Base-by-base conservation (phyloP, 768 basidiomycete genomes). In the Phlebiopsis flavidoalba region DNA sequence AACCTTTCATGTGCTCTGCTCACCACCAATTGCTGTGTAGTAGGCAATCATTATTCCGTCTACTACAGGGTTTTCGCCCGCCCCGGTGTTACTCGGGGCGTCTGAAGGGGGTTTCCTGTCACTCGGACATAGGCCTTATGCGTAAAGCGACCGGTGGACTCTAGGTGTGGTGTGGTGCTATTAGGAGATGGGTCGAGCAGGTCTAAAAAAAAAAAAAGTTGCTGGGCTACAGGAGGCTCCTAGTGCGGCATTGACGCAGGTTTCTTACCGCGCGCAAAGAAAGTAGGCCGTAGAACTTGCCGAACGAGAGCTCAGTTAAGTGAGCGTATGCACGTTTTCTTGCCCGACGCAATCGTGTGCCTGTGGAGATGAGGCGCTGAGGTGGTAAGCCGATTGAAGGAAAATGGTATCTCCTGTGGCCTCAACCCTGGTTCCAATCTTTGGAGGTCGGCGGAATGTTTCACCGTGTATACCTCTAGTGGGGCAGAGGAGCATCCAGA, bases 231-330 rank as follows among this genome's bases (percentile, higher is more conserved):
- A n/a, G n/a, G n/a, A n/a, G n/a, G n/a, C n/a, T n/a, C n/a, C n/a
- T n/a, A n/a, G n/a, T n/a, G n/a, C n/a, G n/a, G n/a, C 73, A 10
- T 72, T 74, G n/a, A 75, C 68, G 54, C 70, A 67, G 53, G 75
- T 76, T 19, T 58, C 75, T 26, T 78, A 77, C 33, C 83, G n/a
- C n/a, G n/a, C 81, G 8, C 73, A 68, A 50, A 83, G 81, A 65
- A 90, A 90, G 67, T n/a, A 80, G 83, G 24, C 68, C 75, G n/a
- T 3, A 87, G 74, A n/a, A 57, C 59, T 74, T 26, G 65, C 69
- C 26, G 67, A 67, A 52, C 53, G 52, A 26, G 62, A 57, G 46
- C 43, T 74, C 60, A 70, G 36, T 24, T 33, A 21, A 58, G 60
- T 62, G 40, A 54, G 14, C n/a, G n/a, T n/a, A n/a, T n/a, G n/a